Base-by-base conservation (phyloP, 805 yeast species). In the Kuraishia capsulata region DNA sequence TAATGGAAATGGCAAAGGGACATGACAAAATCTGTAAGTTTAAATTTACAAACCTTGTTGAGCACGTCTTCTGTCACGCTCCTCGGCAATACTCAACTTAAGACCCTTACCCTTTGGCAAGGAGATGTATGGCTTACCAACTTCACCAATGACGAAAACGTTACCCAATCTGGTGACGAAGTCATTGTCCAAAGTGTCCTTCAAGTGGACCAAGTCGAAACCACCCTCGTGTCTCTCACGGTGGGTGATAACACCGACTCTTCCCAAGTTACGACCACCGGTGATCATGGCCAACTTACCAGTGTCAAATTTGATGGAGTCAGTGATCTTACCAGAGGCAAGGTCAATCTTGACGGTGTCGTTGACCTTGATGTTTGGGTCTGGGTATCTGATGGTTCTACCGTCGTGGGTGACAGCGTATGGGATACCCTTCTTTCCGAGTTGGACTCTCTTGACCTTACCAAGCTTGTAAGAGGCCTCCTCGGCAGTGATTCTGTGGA, bases 21-120 rank as follows among this genome's bases (percentile, higher is more conserved):
- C n/a, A n/a, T n/a, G n/a, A n/a, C n/a, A n/a, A n/a, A n/a, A n/a
- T n/a, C n/a, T n/a, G n/a, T n/a, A 23, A 23, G 26, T 8, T 8
- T 11, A 23, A 8, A 17, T 11, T 28, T 28, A 28, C 61, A 71
- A 67, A 66, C 75, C 76, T 56, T 65, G 69, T 66, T 76, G 83
- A 63, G 90, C 88, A 74, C 96, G 84, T 74, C 95, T 89, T 79
- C 89, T 80, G 85, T 88, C 96, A 75, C 96, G 87, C 81, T 88
- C 96, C 76, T 88, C 96, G 64, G 96, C 76, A 66, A 88, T 88
- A 61, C 90, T 67, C 65, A 88, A 80, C 79, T 88, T 88, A 71
- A 88, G 83, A 83, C 97, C 97, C 81, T 88, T 88, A 76, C 96
- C 97, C 90, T 87, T 88, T 76, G 97, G 96, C 70, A 88, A 76